Evolutionary conservation across 2,329 filamentous ascomycete species (phyloP), one percentile per base, ranked within the genome.

Genomic region (Elsinoe perseae): DNA sequence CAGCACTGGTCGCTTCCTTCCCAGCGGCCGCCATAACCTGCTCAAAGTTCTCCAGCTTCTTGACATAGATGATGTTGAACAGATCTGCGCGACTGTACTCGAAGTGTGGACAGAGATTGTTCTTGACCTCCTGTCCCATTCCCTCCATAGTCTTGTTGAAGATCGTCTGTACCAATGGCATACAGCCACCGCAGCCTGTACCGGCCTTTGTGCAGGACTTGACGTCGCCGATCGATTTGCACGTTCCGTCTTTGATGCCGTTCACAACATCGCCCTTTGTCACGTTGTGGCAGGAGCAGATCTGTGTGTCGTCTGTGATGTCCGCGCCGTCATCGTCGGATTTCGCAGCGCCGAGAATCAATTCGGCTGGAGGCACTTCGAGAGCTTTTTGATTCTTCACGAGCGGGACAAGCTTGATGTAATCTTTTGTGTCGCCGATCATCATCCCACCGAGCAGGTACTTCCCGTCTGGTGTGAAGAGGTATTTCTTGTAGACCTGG

Each of bases 371-470:
- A 0, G 88, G 82, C 0, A 89, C 75, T 12, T 95, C 87, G 1
- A 95, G 77, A 60, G 78, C 76, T 68, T 91, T 95, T 66, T 89
- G 86, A 61, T 81, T 84, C 73, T 91, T 95, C 56, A 93, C 89
- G 77, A 95, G 83, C 1, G 88, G 86, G 1, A 95, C 87, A 20
- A 95, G 74, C 69, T 92, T 95, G 72, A 95, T 81, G 66, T 95
- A 95, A 72, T 95, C 90, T 60, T 81, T 86, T 0, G 89, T 95
- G 65, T 95, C 90, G 36, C 90, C 91, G 59, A 95, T 93, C 89
- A 95, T 95, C 89, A 95, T 95, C 3, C 90, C 91, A n/a, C 90
- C 90, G 0, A 95, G 80, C 1, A 95, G 75, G 64, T 92, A 92
- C 68, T 95, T 95, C 23, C 90, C 90, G 66, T 95, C 91, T 66